phyloP scores from a whole-genome alignment of 345 rosid genomes.

The Citrus trifoliata region DNA sequence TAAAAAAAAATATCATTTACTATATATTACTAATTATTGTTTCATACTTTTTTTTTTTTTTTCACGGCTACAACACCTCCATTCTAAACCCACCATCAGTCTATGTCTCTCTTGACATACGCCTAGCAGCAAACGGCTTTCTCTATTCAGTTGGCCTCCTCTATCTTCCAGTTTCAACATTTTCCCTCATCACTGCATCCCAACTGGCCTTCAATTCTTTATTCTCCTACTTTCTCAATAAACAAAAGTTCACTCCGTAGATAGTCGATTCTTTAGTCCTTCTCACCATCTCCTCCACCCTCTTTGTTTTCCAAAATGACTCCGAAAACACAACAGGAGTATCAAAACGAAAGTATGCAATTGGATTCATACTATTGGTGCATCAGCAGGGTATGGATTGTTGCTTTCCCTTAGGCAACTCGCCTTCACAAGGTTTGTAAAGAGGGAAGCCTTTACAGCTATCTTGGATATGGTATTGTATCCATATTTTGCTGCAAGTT shows the following conservation, averaged over 20 bases:
- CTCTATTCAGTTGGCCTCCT: conserved; percentile 32
- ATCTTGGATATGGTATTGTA: conserved; percentile 35
- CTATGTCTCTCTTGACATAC: conserved; percentile 37
- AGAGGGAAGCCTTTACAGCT: conserved; percentile 25
- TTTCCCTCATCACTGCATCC: conserved; percentile 49
- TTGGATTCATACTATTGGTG: conserved; percentile 37
- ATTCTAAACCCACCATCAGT: not conserved
- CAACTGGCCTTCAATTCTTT: conserved; percentile 49
- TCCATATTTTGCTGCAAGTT: conserved; percentile 29
- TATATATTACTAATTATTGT: too few species aligned
- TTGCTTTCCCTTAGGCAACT: conserved; percentile 24
- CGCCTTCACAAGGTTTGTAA: conserved; percentile 33
- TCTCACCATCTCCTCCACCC: conserved; percentile 53
- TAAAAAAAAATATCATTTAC: too few species aligned
- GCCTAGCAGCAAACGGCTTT: conserved; percentile 14
- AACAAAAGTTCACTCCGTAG: conserved; percentile 47
- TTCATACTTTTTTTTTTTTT: too few species aligned
- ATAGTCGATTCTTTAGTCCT: conserved; percentile 47
- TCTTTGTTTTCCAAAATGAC: conserved; percentile 37
- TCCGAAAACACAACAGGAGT: not conserved
- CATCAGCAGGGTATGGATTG: conserved; percentile 42
- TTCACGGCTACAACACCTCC: rapidly evolving
- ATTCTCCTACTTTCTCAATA: conserved; percentile 44
- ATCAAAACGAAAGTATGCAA: conserved; percentile 26
- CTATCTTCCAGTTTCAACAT: conserved; percentile 60